These are phyloP conservation scores for Boletus vermiculosoides DNA, from an alignment of 768 basidiomycete genomes.

Conservation along the genomic window DNA sequence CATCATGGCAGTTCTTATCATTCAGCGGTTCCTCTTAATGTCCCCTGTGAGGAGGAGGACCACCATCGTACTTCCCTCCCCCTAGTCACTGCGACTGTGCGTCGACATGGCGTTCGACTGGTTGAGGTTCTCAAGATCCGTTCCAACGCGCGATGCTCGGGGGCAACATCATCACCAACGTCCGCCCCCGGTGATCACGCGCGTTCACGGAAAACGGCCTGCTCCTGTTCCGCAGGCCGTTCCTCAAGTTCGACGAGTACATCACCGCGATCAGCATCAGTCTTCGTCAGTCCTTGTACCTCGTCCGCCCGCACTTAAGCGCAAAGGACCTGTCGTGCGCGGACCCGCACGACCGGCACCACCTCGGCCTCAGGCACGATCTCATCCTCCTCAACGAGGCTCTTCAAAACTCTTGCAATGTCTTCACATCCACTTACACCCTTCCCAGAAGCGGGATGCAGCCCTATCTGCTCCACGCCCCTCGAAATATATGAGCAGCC, in stretches of 20 bases:
- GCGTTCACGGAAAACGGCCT: conserved; percentile 20
- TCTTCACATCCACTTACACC: conserved; percentile 28
- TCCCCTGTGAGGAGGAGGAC: conserved; percentile 16
- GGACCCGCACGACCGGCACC: conserved; percentile 4
- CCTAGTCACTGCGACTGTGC: conserved; percentile 10
- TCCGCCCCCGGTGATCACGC: conserved; percentile 15
- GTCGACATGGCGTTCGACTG: conserved; percentile 28
- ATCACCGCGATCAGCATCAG: conserved; percentile 16
- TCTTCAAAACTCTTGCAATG: conserved; percentile 19
- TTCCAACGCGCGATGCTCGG: conserved; percentile 15
- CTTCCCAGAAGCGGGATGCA: conserved; percentile 21
- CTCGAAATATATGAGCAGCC: conserved; percentile 4
- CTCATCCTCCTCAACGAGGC: conserved; percentile 13
- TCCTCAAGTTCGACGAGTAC: conserved; percentile 20
- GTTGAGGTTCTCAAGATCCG: conserved; percentile 23
- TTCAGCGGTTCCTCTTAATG: conserved; percentile 28
- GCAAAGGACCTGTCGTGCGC: conserved; percentile 17
- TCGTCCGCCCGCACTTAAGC: conserved; percentile 13
- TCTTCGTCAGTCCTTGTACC: conserved; percentile 5
- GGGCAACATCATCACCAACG: conserved; percentile 16
- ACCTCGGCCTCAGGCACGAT: conserved; percentile 7
- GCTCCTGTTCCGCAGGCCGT: conserved; percentile 15
- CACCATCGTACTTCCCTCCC: conserved; percentile 12
- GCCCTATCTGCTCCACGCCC: conserved; percentile 7
- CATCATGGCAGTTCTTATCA: conserved; percentile 31